A percentile compares a stretch with the other conserved stretches of the same genome.
Evolutionary conservation across 2,329 filamentous ascomycete species (phyloP).

Genomic region (Botryotinia convoluta): DNA sequence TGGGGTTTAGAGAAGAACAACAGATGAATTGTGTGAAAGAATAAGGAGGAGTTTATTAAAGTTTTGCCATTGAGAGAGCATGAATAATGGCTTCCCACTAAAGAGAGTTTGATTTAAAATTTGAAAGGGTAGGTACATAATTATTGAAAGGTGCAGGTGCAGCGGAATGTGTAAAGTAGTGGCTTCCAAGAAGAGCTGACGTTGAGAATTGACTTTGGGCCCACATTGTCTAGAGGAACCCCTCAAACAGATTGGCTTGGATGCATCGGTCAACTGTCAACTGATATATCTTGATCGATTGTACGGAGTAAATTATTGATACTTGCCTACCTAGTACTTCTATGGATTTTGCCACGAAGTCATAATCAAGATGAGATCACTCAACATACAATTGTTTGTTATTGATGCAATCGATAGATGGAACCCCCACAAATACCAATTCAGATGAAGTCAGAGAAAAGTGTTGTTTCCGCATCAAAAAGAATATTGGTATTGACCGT

Average conservation of each 20-base stretch:
- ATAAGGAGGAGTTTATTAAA: neutral
- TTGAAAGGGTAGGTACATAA: neutral
- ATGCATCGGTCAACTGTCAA: neutral
- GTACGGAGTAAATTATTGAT: neutral
- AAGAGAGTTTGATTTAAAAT: neutral
- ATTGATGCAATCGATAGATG: neutral
- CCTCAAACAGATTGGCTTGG: neutral
- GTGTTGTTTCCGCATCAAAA: conserved; percentile 12
- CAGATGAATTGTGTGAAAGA: neutral
- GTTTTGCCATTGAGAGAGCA: neutral
- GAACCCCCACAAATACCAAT: neutral
- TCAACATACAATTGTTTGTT: neutral
- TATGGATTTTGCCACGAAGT: neutral
- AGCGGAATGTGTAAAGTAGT: conserved; percentile 7
- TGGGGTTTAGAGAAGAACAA: neutral
- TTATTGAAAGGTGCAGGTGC: conserved; percentile 8
- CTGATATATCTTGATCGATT: neutral
- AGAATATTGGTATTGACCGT: neutral
- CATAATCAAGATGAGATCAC: neutral
- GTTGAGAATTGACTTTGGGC: conserved; percentile 8
- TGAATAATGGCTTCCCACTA: neutral
- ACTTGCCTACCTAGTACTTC: neutral
- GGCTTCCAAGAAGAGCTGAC: conserved; percentile 11
- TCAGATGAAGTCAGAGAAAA: neutral
- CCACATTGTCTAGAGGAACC: neutral